Conservation (phyloP, 2,329 filamentous ascomycete species). For the Clonostachys chloroleuca region DNA sequence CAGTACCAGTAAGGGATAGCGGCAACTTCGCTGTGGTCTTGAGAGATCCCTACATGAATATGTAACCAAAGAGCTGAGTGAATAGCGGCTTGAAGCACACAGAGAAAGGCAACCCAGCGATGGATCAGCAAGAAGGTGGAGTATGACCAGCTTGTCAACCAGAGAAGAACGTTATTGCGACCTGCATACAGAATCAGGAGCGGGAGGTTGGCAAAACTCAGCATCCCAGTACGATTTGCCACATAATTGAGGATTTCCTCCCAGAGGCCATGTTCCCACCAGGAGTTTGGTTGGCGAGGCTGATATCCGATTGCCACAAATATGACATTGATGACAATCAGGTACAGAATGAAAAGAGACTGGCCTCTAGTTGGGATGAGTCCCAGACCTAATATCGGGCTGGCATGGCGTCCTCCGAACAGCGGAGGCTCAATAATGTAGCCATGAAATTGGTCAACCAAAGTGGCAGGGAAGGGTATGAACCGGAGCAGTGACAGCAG, state of each 20-base stretch:
- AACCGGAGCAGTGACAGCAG: slow-evolving; percentile 20
- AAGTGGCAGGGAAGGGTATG: slow-evolving; percentile 8
- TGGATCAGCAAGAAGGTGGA: slow-evolving; percentile 41
- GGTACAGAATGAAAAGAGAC: slow-evolving; percentile 26
- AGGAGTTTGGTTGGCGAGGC: slow-evolving; percentile 15
- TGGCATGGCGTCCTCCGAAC: slow-evolving; percentile 6
- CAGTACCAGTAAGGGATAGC: slow-evolving; percentile 25
- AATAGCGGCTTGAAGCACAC: slow-evolving; percentile 31
- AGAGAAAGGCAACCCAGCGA: slow-evolving; percentile 37
- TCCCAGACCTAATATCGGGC: slow-evolving; percentile 5
- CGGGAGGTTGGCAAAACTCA: slow-evolving; percentile 29
- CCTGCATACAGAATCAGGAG: slow-evolving; percentile 32
- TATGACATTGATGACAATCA: slow-evolving; percentile 25
- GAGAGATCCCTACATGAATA: slow-evolving; percentile 14
- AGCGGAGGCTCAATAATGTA: slow-evolving; percentile 10
- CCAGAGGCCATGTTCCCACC: slow-evolving; percentile 9
- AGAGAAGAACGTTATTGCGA: slow-evolving; percentile 38
- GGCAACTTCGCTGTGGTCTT: slow-evolving; percentile 5
- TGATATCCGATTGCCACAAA: slow-evolving; percentile 18
- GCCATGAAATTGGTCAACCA: slow-evolving; percentile 5
- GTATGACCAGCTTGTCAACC: slow-evolving; percentile 39
- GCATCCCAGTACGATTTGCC: slow-evolving; percentile 27
- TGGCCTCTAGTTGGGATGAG: slow-evolving; percentile 28
- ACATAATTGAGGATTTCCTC: slow-evolving; percentile 22
- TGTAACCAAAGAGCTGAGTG: slow-evolving; percentile 31